phyloP scores from a whole-genome alignment of 371 early-diverging fungal species.

The Spraguea lophii region DNA sequence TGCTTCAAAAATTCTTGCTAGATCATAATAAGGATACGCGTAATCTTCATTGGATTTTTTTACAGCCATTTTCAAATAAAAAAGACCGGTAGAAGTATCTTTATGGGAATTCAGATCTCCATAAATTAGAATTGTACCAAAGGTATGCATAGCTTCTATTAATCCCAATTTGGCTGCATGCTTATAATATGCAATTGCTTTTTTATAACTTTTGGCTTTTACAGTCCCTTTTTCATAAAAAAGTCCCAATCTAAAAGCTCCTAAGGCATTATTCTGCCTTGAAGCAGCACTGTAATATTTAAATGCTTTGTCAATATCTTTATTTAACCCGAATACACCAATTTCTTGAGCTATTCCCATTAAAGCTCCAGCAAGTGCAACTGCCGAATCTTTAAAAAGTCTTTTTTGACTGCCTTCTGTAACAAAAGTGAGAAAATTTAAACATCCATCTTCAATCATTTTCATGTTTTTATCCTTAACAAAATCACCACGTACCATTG shows the following conservation, averaged over 20 bases:
- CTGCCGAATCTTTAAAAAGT: background rate
- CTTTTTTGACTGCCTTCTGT: background rate
- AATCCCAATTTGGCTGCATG: conserved; percentile 45
- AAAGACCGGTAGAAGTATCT: conserved; percentile 37
- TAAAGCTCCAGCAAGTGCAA: conserved; percentile 1
- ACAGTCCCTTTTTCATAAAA: conserved; percentile 44
- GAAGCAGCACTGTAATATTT: conserved; percentile 38
- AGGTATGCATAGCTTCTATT: conserved; percentile 41
- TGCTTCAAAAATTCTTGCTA: conserved; percentile 40
- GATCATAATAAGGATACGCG: conserved; percentile 44
- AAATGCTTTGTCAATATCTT: conserved; percentile 32
- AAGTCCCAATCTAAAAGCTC: conserved; percentile 38
- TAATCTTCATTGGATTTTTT: conserved; percentile 33
- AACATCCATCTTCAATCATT: background rate
- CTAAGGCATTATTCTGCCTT: conserved; percentile 32
- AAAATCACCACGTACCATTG: background rate
- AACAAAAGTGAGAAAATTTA: background rate
- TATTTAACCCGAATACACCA: conserved; percentile 21
- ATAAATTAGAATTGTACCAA: conserved; percentile 39
- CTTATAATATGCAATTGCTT: conserved; percentile 43
- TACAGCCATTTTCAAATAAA: conserved; percentile 41
- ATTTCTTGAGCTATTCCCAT: conserved; percentile 24
- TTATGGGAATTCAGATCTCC: conserved; percentile 23
- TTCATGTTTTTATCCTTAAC: background rate
- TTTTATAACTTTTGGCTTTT: conserved; percentile 11